These are phyloP conservation scores for Trametes versicolor DNA, from an alignment of 1,284 basidiomycete genomes.

Conservation along the genomic window DNA sequence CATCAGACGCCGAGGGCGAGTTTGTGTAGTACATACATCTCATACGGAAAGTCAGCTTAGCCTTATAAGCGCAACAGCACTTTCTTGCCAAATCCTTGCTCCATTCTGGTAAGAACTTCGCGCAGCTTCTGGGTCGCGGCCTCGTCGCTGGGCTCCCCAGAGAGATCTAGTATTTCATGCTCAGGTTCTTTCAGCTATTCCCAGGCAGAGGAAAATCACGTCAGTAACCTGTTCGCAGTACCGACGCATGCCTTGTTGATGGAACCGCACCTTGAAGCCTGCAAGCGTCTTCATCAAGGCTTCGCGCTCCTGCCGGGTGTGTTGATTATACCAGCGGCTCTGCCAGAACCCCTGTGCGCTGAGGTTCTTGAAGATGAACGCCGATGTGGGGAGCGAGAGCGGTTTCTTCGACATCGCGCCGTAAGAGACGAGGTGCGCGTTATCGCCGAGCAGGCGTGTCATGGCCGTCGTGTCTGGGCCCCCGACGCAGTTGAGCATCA, in stretches of 20 bases:
- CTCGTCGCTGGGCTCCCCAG: slow-evolving; percentile 58
- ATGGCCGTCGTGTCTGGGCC: slow-evolving; percentile 76
- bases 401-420: slow-evolving; percentile 91
- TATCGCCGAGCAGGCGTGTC: slow-evolving; percentile 68
- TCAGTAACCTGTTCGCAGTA: slow-evolving; percentile 5
- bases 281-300: slow-evolving; percentile 62
- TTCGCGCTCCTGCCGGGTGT: slow-evolving; percentile 50
- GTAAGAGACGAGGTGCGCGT: slow-evolving; percentile 84
- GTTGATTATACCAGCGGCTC: slow-evolving; percentile 72
- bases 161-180: slow-evolving; percentile 71
- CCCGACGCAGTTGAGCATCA: slow-evolving; percentile 85
- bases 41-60: slow-evolving; percentile 17
- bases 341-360: slow-evolving; percentile 82
- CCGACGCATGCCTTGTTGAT: neutral
- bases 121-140: slow-evolving; percentile 59
- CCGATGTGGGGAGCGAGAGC: slow-evolving; percentile 77
- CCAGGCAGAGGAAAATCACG: slow-evolving; percentile 12
- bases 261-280: slow-evolving; percentile 59
- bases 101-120: slow-evolving; percentile 57
- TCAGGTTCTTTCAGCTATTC: slow-evolving; percentile 70
- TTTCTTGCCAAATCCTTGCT: slow-evolving; percentile 76
- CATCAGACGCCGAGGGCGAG: too few species aligned
- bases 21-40: too few species aligned
- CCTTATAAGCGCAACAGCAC: slow-evolving; percentile 71
- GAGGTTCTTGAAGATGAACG: slow-evolving; percentile 86